Evolutionary conservation across 2,329 filamentous ascomycete species (phyloP).

Genomic region (Pestalotiopsis sp.): DNA sequence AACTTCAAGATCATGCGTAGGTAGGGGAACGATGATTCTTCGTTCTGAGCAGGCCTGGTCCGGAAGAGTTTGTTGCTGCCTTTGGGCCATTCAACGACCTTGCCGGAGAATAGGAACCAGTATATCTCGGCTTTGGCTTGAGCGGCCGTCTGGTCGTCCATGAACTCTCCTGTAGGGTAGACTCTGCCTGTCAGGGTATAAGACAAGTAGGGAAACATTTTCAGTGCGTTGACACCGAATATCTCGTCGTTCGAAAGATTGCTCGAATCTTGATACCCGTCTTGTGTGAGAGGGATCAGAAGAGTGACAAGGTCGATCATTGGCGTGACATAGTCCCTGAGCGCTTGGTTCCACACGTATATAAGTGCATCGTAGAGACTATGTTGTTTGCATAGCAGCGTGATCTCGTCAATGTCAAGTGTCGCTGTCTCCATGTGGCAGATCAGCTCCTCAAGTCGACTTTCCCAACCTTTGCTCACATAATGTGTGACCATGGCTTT

Average conservation of each 20-base stretch:
- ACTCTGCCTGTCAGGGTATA: slow-evolving; percentile 86
- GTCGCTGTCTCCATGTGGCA: slow-evolving; percentile 89
- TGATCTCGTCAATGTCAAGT: slow-evolving; percentile 93
- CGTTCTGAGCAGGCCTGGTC: slow-evolving; percentile 56
- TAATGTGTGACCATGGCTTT: slow-evolving; percentile 86
- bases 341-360: slow-evolving; percentile 93
- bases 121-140: slow-evolving; percentile 88
- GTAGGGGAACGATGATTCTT: slow-evolving; percentile 82
- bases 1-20: slow-evolving; percentile 83
- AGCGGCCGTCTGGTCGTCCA: slow-evolving; percentile 72
- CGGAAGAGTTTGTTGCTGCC: slow-evolving; percentile 62
- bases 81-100: slow-evolving; percentile 74
- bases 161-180: slow-evolving; percentile 82
- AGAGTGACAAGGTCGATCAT: slow-evolving; percentile 80
- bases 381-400: slow-evolving; percentile 86
- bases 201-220: slow-evolving; percentile 93
- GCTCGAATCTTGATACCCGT: slow-evolving; percentile 53
- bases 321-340: slow-evolving; percentile 88
- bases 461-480: slow-evolving; percentile 73
- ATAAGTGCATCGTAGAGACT: slow-evolving; percentile 92
- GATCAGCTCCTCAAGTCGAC: slow-evolving; percentile 87
- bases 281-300: slow-evolving; percentile 60
- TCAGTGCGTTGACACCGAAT: slow-evolving; percentile 74
- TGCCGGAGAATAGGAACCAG: slow-evolving; percentile 89
- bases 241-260: slow-evolving; percentile 62